phyloP scores from a whole-genome alignment of 2,329 filamentous ascomycete species.

The Verruconis gallopava region DNA sequence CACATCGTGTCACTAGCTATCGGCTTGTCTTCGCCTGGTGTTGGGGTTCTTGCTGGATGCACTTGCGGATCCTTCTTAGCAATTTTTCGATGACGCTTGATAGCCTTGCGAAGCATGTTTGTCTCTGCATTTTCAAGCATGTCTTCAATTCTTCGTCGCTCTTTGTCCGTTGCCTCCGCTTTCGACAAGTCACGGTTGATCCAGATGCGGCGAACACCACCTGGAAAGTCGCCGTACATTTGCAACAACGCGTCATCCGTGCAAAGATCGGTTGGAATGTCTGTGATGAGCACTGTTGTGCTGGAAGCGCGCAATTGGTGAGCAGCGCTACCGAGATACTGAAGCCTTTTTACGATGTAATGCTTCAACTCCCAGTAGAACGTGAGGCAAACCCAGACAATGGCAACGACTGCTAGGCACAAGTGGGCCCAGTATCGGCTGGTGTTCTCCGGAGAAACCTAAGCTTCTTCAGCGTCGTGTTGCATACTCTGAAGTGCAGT shows the following conservation, averaged over 20 bases:
- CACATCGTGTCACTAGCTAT: not conserved
- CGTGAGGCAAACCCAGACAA: constrained; percentile 19
- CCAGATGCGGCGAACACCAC: constrained; percentile 18
- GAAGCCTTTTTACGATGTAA: constrained; percentile 19
- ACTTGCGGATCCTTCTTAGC: not conserved
- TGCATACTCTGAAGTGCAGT: no score
- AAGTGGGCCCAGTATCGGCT: constrained; percentile 22
- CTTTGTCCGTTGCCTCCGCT: constrained; percentile 15
- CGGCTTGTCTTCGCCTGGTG: not conserved
- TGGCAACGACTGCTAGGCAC: constrained; percentile 17
- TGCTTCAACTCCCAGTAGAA: constrained; percentile 20
- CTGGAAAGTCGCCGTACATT: constrained; percentile 19
- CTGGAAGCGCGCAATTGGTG: constrained; percentile 20
- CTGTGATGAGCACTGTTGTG: constrained; percentile 21
- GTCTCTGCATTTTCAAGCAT: constrained; percentile 21
- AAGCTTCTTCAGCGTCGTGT: no score
- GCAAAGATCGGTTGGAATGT: constrained; percentile 19
- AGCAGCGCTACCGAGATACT: constrained; percentile 18
- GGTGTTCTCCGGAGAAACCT: constrained; percentile 16
- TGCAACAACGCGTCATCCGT: constrained; percentile 17
- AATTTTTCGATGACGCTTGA: constrained; percentile 14
- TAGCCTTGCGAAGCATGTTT: constrained; percentile 13
- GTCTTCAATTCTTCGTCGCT: constrained; percentile 17
- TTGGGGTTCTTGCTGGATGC: not conserved
- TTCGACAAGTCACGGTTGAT: constrained; percentile 19